Evolutionary conservation across 2,329 filamentous ascomycete genomes (phyloP).

Genomic region (Cladosporium phlei): DNA sequence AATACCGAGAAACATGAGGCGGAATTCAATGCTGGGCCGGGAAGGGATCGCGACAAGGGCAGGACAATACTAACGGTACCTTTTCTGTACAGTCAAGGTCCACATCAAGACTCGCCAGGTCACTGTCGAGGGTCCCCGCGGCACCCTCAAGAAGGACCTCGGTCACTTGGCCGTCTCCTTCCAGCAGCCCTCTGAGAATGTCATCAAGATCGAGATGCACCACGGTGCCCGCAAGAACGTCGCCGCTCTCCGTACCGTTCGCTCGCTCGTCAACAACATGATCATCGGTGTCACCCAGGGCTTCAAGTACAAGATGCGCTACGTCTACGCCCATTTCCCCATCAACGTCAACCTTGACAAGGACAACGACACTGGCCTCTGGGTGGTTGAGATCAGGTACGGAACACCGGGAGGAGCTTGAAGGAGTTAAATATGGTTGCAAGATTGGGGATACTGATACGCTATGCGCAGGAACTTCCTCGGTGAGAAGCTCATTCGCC

Average conservation of each 20-base stretch:
- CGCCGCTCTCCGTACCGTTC: constrained; percentile 95
- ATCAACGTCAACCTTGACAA: constrained; percentile 99
- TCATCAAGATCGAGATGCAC: constrained; percentile 97
- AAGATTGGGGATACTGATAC: constrained; percentile 17
- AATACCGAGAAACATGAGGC: neutral
- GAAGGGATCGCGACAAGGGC: constrained; percentile 4
- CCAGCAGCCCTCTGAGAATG: constrained; percentile 75
- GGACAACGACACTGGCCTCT: constrained; percentile 82
- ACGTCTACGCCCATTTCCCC: constrained; percentile 99
- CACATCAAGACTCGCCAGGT: constrained; percentile 94
- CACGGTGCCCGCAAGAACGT: constrained; percentile 97
- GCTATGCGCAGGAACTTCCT: constrained; percentile 75
- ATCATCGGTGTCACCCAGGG: constrained; percentile 98
- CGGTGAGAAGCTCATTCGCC: constrained; percentile 98
- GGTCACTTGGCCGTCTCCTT: constrained; percentile 96
- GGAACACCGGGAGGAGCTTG: neutral
- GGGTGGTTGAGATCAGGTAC: constrained; percentile 93
- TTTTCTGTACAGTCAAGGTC: constrained; percentile 73
- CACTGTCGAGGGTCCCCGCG: constrained; percentile 94
- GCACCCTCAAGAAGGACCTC: constrained; percentile 96
- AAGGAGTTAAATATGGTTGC: neutral
- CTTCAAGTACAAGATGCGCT: constrained; percentile 99
- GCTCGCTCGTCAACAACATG: constrained; percentile 97
- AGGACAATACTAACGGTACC: constrained; percentile 20
- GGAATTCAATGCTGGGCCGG: neutral